These are phyloP conservation scores for Alternaria gaisen DNA, from an alignment of 2,329 filamentous ascomycete genomes.

Conservation along the genomic window DNA sequence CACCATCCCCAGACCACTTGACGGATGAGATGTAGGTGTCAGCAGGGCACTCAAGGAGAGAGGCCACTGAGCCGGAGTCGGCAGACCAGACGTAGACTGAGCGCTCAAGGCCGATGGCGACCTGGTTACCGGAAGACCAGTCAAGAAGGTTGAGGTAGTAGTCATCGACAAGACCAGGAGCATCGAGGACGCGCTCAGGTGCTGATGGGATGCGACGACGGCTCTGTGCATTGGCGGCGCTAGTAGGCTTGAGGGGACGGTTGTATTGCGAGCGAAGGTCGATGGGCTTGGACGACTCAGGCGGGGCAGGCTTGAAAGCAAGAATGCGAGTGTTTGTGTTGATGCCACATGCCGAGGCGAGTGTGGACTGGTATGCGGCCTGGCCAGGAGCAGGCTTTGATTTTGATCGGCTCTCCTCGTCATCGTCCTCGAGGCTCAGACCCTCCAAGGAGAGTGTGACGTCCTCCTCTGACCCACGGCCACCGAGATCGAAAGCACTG, in stretches of 20 bases:
- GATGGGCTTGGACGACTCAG: constrained; percentile 97
- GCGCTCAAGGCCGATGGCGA: constrained; percentile 95
- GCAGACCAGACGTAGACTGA: constrained; percentile 99
- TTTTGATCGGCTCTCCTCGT: constrained; percentile 68
- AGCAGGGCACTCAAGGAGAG: constrained; percentile 82
- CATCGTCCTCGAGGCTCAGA: constrained; percentile 78
- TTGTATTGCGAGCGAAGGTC: constrained; percentile 98
- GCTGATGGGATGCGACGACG: constrained; percentile 92
- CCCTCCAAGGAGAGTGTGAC: constrained; percentile 78
- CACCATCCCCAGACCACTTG: constrained; percentile 97
- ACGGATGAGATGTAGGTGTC: constrained; percentile 98
- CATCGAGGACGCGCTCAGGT: constrained; percentile 94
- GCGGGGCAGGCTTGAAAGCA: constrained; percentile 97
- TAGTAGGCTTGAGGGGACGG: constrained; percentile 84
- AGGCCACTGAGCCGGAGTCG: constrained; percentile 87
- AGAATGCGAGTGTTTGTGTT: constrained; percentile 94
- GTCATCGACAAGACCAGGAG: constrained; percentile 94
- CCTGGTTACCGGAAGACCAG: constrained; percentile 98
- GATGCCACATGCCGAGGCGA: constrained; percentile 91
- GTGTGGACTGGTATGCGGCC: constrained; percentile 88
- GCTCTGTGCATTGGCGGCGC: constrained; percentile 80
- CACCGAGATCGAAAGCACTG: constrained; percentile 69
- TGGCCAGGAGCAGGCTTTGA: constrained; percentile 85
- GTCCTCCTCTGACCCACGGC: constrained; percentile 73
- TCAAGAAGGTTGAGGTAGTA: constrained; percentile 99